Percentiles rank a stretch among this genome's conserved stretches.
Conservation (phyloP, 257 asterid species). For the Linaria vulgaris region DNA sequence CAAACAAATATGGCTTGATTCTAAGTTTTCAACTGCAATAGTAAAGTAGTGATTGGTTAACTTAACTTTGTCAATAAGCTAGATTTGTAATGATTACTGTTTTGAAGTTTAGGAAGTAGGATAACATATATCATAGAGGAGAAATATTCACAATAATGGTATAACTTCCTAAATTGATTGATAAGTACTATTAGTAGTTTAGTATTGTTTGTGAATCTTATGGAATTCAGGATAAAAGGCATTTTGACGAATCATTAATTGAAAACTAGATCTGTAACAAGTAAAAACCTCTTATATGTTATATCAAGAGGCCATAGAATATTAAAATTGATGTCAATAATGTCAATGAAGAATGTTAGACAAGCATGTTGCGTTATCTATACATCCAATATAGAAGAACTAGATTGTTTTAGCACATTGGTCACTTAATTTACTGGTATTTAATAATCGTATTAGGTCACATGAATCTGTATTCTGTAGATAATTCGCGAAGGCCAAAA, state of each 20-base stretch:
- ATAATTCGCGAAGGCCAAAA: neutral
- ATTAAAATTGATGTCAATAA: no score
- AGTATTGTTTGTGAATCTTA: no score
- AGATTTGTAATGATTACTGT: conserved; percentile 12
- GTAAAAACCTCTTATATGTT: no score
- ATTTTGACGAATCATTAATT: neutral
- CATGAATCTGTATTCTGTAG: neutral
- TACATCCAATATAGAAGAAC: no score
- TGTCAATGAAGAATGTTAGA: no score
- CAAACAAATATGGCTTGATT: conserved; percentile 13
- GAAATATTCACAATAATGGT: neutral
- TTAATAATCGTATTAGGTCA: conserved; percentile 19
- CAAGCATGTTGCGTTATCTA: no score
- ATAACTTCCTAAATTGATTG: neutral
- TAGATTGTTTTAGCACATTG: neutral
- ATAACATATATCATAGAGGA: neutral
- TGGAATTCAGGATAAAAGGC: neutral
- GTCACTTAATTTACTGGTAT: conserved; percentile 10
- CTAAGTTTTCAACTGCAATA: conserved; percentile 26
- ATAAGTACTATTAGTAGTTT: neutral
- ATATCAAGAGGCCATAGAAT: no score
- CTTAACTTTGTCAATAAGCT: conserved; percentile 24
- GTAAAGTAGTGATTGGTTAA: conserved; percentile 19
- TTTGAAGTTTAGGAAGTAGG: neutral
- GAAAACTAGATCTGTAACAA: no score